Base-by-base conservation (phyloP, 2,329 filamentous ascomycete genomes). In the Cladophialophora bantiana region DNA sequence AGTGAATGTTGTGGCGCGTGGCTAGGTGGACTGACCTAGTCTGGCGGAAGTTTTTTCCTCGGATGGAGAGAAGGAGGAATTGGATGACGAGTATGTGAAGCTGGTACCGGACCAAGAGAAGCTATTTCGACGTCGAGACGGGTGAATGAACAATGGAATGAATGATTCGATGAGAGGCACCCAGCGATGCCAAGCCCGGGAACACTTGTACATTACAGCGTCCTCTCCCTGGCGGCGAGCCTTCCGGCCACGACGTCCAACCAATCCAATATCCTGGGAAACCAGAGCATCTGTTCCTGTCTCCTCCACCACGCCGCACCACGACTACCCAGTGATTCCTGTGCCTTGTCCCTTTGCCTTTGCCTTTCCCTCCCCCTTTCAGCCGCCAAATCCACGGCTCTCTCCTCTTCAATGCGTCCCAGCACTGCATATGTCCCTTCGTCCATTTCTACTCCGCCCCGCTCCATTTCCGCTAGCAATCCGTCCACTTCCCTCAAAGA, bases 381-480 rank as follows among this genome's bases (percentile, higher is more conserved):
- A 12, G 52, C 26, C 15, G 32, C 45, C 9, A 70, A 55, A 56
- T 68, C 68, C 13, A 31, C 36, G 26, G 56, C 64, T 6, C 68
- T 64, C 32, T 70, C 70, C 34, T 68, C 57, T 34, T 65, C 66
- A 15, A 71, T 65, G 45, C 60, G 53, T 26, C 45, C 53, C 4
- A 72, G 62, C 31, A 72, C 42, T 10, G 61, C 54, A n/a, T 74
- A 68, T 48, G 80, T 81, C 31, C 75, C 74, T 4, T 66, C 42
- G 62, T 79, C 75, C 7, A 78, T 75, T 45, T 78, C 75, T 55
- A 82, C 72, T 4, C 80, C 81, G 4, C 74, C 76, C n/a, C 77
- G 71, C 57, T 81, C 76, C 81, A 83, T 83, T 55, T 83, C 80
- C 31, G 72, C 71, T 9, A 82, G 71, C 9, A 82, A 73, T 1